Conservation (phyloP, 2,329 filamentous ascomycete genomes). For the Aureobasidium musti region DNA sequence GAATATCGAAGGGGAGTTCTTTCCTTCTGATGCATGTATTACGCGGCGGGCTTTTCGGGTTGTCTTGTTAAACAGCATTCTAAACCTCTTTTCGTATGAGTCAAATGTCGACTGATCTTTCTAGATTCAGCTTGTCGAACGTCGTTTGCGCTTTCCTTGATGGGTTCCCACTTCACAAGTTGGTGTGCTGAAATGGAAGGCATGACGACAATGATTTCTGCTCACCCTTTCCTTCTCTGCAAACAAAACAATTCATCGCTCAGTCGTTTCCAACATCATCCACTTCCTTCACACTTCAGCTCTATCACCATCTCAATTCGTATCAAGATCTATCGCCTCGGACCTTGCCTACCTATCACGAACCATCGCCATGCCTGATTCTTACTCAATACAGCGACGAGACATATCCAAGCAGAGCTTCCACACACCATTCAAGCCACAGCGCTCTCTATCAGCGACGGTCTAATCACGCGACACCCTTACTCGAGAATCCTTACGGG, state of each 20-base stretch:
- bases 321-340: neutral
- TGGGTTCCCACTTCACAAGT: neutral
- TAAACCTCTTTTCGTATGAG: neutral
- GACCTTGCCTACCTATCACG: neutral
- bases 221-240: neutral
- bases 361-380: neutral
- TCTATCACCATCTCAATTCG: neutral
- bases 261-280: neutral
- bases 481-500: neutral
- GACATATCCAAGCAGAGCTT: neutral
- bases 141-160: neutral
- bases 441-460: conserved; percentile 1
- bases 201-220: neutral
- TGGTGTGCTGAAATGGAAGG: neutral
- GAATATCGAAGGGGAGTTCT: neutral
- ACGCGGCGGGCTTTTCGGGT: neutral
- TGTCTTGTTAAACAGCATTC: neutral
- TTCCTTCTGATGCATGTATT: neutral
- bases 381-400: neutral
- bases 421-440: neutral
- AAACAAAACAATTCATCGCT: neutral
- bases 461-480: neutral
- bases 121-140: neutral
- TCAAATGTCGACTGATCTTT: neutral
- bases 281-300: neutral